phyloP scores from a whole-genome alignment of 768 basidiomycete genomes.

The Asterophora lycoperdoides region DNA sequence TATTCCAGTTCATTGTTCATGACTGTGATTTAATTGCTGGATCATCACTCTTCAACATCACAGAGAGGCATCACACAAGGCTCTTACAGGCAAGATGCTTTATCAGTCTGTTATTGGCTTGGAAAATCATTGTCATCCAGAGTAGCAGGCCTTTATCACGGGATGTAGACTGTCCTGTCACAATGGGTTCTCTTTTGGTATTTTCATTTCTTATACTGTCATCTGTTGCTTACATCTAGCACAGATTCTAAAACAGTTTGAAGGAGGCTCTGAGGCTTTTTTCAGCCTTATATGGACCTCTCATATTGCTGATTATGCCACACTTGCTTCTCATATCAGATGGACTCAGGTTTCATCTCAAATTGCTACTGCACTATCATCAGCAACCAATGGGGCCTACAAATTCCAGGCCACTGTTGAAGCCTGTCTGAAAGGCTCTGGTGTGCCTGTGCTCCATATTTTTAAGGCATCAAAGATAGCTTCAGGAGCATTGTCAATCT shows the following conservation, averaged over 20 bases:
- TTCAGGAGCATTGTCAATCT: slow-evolving; percentile 1
- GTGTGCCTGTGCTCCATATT: background rate
- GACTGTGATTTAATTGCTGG: background rate
- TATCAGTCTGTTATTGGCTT: slow-evolving; percentile 6
- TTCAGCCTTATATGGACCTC: slow-evolving; percentile 6
- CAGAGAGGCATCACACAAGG: slow-evolving; percentile 1
- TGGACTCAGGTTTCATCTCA: background rate
- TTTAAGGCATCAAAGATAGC: background rate
- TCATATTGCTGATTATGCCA: background rate
- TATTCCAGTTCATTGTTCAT: background rate
- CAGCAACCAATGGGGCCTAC: background rate
- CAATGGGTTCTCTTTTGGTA: slow-evolving; percentile 9
- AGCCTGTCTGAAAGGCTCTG: background rate
- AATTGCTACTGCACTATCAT: background rate
- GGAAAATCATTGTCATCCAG: slow-evolving; percentile 1
- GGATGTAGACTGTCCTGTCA: slow-evolving; percentile 5
- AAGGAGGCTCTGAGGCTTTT: slow-evolving; percentile 4
- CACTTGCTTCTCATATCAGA: background rate
- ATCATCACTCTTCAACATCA: background rate
- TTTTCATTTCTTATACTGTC: too few species aligned
- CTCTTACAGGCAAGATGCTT: slow-evolving; percentile 4
- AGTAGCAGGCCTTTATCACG: slow-evolving; percentile 3
- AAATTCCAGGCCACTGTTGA: background rate
- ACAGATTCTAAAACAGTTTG: slow-evolving; percentile 1
- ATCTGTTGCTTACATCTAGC: background rate